Evolutionary conservation across 148 eudicot species (phyloP).

Genomic region (Rhododendron williamsianum): DNA sequence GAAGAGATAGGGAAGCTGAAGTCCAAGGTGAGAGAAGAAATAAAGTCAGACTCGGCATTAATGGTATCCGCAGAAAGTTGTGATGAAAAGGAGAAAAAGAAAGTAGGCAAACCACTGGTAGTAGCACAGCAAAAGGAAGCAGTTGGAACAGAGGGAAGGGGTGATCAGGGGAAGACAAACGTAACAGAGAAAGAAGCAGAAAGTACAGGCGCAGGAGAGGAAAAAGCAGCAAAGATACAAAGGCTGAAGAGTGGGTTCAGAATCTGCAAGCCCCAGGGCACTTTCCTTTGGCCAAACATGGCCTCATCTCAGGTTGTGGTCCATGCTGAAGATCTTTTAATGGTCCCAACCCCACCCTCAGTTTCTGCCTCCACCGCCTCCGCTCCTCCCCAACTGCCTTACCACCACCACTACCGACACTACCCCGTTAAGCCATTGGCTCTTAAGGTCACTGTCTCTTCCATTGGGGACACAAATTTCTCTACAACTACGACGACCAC

Average conservation of each 20-base stretch:
- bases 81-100: background rate
- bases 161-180: background rate
- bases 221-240: background rate
- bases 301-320: constrained; percentile 28
- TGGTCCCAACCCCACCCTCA: constrained; percentile 57
- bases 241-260: constrained; percentile 78
- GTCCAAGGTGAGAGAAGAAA: background rate
- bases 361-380: constrained; percentile 39
- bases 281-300: constrained; percentile 75
- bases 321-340: constrained; percentile 45
- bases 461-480: constrained; percentile 2
- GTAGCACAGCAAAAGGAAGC: background rate
- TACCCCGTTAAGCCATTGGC: constrained; percentile 39
- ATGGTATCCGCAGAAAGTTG: background rate
- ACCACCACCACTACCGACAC: constrained; percentile 19
- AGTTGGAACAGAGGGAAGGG: background rate
- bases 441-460: constrained; percentile 21
- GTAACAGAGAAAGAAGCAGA: background rate
- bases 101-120: background rate
- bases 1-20: background rate
- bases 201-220: background rate
- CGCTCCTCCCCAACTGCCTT: constrained; percentile 20
- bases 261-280: constrained; percentile 82
- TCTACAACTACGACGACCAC: constrained; percentile 3
- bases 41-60: background rate